Evolutionary conservation across 768 basidiomycete genomes (phyloP), one percentile per base, ranked within the genome.

Genomic region (Lactarius sanguifluus): DNA sequence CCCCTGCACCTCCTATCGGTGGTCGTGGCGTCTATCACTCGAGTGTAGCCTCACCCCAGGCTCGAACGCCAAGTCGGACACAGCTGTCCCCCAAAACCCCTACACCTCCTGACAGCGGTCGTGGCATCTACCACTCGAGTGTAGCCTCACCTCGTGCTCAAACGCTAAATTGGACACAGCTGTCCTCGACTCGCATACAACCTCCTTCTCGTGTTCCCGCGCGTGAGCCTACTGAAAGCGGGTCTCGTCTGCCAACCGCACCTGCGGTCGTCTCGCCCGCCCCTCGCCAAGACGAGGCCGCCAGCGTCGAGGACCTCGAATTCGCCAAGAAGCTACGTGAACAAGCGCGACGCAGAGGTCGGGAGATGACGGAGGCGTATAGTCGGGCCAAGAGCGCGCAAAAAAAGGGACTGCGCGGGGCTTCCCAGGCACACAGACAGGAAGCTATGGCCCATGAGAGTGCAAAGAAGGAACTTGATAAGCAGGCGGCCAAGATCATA

Each of bases 311-410:
- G 36, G 23, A 32, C 9, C 18, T 23, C 7, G 23, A 45, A 1
- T n/a, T 6, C 3, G 62, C 62, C 18, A 23, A n/a, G 6, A 28
- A 55, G 25, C 45, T 67, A 38, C 57, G 66, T 16, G 36, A 56
- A 5, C 18, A 32, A 30, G 66, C 66, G 13, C 62, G 32, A 41
- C 40, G 28, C 41, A 38, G 16, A 3, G 1, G 25, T 18, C 41
- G 41, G n/a, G 36, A 64, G 43, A 59, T 64, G 58, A 1, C 0
- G 0, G 25, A 59, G 1, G 66, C 62, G 2, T 40, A 10, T 5
- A 38, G 25, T n/a, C 54, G 15, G 20, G 66, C 52, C 20, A 67
- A 40, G 58, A 40, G 9, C 18, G 62, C 66, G 15, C 62, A 16
- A 18, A 54, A 32, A 23, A 59, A 3, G 25, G 13, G 62, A 23